phyloP scores from a whole-genome alignment of 148 eudicot genomes.

The Camellia lanceoleosa region DNA sequence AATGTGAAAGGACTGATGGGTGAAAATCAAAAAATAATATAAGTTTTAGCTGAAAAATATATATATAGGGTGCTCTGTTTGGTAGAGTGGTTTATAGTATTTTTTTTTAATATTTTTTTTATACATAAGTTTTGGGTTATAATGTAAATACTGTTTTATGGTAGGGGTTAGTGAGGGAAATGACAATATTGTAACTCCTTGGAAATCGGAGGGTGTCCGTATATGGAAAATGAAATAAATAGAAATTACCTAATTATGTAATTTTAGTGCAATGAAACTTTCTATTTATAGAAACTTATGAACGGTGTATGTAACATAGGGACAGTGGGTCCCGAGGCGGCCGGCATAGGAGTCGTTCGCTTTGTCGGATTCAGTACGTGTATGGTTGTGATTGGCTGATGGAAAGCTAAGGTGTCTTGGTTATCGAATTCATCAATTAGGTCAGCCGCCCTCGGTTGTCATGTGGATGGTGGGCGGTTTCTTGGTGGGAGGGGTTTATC shows the following conservation, averaged over 20 bases:
- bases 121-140: not conserved
- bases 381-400: not conserved
- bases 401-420: not conserved
- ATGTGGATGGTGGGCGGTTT: constrained; percentile 1
- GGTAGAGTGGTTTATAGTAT: constrained; percentile 9
- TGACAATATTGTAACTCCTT: constrained; percentile 15
- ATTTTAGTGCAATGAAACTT: not conserved
- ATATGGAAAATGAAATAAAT: constrained; percentile 1
- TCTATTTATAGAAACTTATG: not conserved
- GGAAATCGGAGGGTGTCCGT: constrained; percentile 10
- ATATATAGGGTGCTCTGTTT: constrained; percentile 10
- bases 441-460: constrained; percentile 17
- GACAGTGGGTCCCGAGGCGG: not conserved
- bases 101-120: not conserved
- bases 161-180: not conserved
- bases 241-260: not conserved
- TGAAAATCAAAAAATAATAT: not conserved
- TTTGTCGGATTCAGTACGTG: not conserved
- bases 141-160: constrained; percentile 18
- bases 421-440: constrained; percentile 17
- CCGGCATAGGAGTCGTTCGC: not conserved
- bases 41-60: not conserved
- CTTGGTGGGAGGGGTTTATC: constrained; percentile 10
- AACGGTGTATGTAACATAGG: not conserved
- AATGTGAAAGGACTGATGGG: constrained; percentile 14